Conservation (phyloP, 179 eudicot species). For the Drosera spatulata region DNA sequence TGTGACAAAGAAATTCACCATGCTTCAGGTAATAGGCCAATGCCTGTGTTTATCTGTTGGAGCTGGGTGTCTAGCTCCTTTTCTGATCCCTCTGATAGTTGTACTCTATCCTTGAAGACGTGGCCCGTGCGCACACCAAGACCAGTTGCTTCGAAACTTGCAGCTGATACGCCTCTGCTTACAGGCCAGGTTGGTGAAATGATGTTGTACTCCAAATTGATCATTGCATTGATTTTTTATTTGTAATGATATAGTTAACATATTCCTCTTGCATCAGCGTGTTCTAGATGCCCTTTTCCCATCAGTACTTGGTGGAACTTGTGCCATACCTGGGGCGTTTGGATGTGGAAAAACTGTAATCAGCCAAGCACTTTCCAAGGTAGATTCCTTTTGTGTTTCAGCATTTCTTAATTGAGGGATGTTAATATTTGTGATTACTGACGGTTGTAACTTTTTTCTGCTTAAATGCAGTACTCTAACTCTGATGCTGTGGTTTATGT, state of each 20-base stretch:
- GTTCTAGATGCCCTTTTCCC: constrained; percentile 99
- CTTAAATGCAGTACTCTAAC: constrained; percentile 76
- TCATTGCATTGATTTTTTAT: neutral
- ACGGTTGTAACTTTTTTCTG: constrained; percentile 4
- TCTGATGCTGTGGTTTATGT: constrained; percentile 98
- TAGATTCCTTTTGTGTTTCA: constrained; percentile 8
- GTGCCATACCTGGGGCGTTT: constrained; percentile 99
- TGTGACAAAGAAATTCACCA: constrained; percentile 81
- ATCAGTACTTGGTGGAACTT: constrained; percentile 98
- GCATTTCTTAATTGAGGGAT: neutral
- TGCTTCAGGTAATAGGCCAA: constrained; percentile 76
- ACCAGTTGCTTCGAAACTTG: constrained; percentile 94
- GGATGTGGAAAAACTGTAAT: constrained; percentile 99
- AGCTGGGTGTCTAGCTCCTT: neutral
- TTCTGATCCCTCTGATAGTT: constrained; percentile 2
- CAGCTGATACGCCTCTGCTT: constrained; percentile 97
- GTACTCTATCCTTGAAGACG: constrained; percentile 36
- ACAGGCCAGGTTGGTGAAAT: constrained; percentile 75
- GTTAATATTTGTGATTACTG: neutral
- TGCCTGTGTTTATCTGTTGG: constrained; percentile 1
- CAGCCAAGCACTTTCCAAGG: constrained; percentile 99
- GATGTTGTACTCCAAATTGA: constrained; percentile 2
- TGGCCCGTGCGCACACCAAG: constrained; percentile 99
- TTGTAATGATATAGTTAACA: neutral
- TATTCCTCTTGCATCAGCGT: constrained; percentile 38